Evolutionary conservation across 306 rosid genomes (phyloP), one percentile per base, ranked within the genome.

Genomic region (Trifolium repens): DNA sequence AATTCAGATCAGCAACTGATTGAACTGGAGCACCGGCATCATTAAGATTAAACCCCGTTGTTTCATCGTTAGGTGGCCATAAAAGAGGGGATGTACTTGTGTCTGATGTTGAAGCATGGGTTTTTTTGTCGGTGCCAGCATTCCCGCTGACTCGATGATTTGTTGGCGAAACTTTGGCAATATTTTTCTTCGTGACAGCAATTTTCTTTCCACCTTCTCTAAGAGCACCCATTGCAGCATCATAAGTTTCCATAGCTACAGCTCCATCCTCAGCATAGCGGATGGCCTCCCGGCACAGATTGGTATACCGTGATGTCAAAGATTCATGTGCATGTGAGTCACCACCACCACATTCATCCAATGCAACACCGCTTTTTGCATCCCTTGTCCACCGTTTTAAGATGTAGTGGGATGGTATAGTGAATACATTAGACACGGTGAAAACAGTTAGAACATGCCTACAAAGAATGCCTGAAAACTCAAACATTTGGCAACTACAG

Each of bases 261-360:
- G 97, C 96, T 67, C 98, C 98, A 69, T 90, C 97, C 87, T 94
- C 98, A 3, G 97, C 98, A 80, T 89, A 94, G 82, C 78, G 89
- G 52, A 90, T 89, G 72, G 97, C 97, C 81, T 87, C 96, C 72
- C 91, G 88, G 69, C 98, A 91, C 11, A 94, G 86, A 81, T 47
- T 87, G 82, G 85, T 76, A 79, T 88, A 94, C 35, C 98, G 87
- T 65, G 85, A 79, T 30, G 89, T 82, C 55, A 90, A 74, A 82
- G 94, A 88, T 63, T 91, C 96, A 12, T 71, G 88, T 67, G 84
- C 86, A 15, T 77, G 91, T 55, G 83, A 82, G 67, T 87, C 93
- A 72, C 81, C 78, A 67, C 79, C 87, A 67, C 79, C 87, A 69
- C 72, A 82, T 75, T 87, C 97, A 74, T 87, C 96, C 44, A 74